A percentile compares a stretch with the other conserved stretches of the same genome.
phyloP scores from a whole-genome alignment of 495 filamentous ascomycete species.

The Penicillium flavigenum region DNA sequence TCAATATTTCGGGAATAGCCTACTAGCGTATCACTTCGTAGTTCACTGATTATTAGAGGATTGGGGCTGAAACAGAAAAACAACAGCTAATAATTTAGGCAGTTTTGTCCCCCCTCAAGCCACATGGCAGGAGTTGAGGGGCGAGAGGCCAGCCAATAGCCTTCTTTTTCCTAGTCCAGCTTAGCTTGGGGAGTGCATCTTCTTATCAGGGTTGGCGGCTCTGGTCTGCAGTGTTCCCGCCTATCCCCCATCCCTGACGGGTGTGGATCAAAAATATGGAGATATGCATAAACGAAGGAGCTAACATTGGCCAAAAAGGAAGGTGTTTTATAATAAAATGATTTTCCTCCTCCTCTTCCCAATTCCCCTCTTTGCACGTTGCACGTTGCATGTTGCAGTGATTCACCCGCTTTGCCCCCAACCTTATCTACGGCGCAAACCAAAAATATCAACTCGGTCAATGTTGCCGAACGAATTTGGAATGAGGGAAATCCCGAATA shows the following conservation, averaged over 20 bases:
- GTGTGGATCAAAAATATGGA: neutral
- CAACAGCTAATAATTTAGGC: neutral
- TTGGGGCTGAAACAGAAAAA: neutral
- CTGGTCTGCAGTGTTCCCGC: slow-evolving; percentile 8
- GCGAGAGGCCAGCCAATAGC: neutral
- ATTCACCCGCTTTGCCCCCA: slow-evolving; percentile 5
- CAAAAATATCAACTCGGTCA: slow-evolving; percentile 2
- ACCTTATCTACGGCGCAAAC: slow-evolving; percentile 9
- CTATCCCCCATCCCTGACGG: neutral
- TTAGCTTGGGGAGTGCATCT: neutral
- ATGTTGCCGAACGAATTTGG: neutral
- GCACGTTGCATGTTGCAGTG: neutral
- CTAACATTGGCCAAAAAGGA: slow-evolving; percentile 1
- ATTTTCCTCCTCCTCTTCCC: neutral
- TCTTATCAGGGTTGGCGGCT: slow-evolving; percentile 11
- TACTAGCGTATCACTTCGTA: too few species aligned
- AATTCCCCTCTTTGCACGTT: neutral
- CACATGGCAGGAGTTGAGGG: neutral
- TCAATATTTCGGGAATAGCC: neutral
- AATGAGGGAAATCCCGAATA: neutral
- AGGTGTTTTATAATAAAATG: slow-evolving; percentile 1
- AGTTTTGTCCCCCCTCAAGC: neutral
- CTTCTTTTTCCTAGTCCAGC: slow-evolving; percentile 8
- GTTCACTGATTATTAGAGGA: neutral
- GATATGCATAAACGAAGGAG: neutral